phyloP scores from a whole-genome alignment of 306 rosid genomes.

The Vachellia collinsii region DNA sequence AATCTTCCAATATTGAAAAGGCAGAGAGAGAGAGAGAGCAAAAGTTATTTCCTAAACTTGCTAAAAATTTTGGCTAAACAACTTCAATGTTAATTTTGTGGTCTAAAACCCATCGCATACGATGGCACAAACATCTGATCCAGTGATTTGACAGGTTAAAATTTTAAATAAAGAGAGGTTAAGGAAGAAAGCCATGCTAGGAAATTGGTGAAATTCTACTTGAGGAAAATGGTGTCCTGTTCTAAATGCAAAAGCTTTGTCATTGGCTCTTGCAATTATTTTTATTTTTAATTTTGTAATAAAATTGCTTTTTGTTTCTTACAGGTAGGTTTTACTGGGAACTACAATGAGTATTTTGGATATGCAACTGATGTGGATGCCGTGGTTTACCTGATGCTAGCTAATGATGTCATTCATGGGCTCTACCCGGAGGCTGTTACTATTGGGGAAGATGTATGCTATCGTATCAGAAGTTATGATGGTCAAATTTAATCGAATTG shows the following conservation, averaged over 20 bases:
- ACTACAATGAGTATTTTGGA: constrained; percentile 91
- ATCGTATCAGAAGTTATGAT: constrained; percentile 35
- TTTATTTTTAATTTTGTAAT: background rate
- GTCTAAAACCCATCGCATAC: too few relatives aligned
- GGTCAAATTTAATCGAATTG: constrained; percentile 1
- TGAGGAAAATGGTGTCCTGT: constrained; percentile 15
- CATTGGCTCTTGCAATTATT: background rate
- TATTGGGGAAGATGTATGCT: constrained; percentile 96
- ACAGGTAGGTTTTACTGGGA: constrained; percentile 91
- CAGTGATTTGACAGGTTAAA: background rate
- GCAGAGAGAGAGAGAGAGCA: too few relatives aligned
- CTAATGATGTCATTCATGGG: constrained; percentile 94
- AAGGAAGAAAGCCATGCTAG: background rate
- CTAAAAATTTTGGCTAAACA: background rate
- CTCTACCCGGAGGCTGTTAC: constrained; percentile 88
- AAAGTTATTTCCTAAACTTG: too few relatives aligned
- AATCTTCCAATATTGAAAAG: too few relatives aligned
- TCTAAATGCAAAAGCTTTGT: background rate
- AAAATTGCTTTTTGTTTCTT: constrained; percentile 15
- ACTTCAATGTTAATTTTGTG: background rate
- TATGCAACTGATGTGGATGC: constrained; percentile 90
- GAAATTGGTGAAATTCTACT: background rate
- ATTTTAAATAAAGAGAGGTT: background rate
- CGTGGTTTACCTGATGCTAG: constrained; percentile 92
- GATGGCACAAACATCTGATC: too few relatives aligned